Evolutionary conservation across 805 yeast genomes (phyloP).

Genomic region (Zygotorulaspora chibaensis): DNA sequence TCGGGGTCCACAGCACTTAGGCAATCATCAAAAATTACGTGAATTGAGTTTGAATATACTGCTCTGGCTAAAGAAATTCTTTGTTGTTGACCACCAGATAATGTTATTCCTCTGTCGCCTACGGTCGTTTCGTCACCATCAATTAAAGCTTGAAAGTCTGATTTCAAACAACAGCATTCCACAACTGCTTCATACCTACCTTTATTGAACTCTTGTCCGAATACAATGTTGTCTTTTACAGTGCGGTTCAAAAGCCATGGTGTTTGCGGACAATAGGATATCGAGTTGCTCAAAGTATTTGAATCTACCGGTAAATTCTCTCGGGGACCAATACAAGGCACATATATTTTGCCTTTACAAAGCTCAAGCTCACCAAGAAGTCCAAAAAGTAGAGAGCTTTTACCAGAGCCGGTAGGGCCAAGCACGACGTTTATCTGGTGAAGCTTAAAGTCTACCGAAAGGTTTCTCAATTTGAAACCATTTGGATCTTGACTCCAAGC

Average conservation of each 20-base stretch:
- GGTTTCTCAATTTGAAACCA: conserved; percentile 69
- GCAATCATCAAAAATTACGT: conserved; percentile 82
- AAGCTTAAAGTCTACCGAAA: conserved; percentile 56
- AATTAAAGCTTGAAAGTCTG: conserved; percentile 77
- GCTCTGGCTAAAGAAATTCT: conserved; percentile 82
- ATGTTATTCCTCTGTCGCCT: conserved; percentile 41
- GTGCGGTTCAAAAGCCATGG: conserved; percentile 91
- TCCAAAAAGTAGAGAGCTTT: conserved; percentile 78
- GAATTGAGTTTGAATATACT: conserved; percentile 74
- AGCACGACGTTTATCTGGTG: conserved; percentile 73
- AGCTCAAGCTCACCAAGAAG: conserved; percentile 85
- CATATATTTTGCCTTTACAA: conserved; percentile 56
- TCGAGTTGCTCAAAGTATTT: conserved; percentile 78
- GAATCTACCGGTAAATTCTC: conserved; percentile 64
- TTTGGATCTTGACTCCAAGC: conserved; percentile 57
- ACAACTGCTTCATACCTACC: conserved; percentile 69
- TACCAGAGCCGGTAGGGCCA: conserved; percentile 90
- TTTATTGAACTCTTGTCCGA: conserved; percentile 63
- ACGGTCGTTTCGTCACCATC: conserved; percentile 70
- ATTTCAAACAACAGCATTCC: conserved; percentile 73
- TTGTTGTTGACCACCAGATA: conserved; percentile 92
- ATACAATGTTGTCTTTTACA: conserved; percentile 68
- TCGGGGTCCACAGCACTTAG: conserved; percentile 92
- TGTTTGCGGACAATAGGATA: conserved; percentile 86
- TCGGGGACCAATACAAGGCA: conserved; percentile 70